phyloP scores from a whole-genome alignment of 495 filamentous ascomycete genomes.

The Xylaria nigripes region DNA sequence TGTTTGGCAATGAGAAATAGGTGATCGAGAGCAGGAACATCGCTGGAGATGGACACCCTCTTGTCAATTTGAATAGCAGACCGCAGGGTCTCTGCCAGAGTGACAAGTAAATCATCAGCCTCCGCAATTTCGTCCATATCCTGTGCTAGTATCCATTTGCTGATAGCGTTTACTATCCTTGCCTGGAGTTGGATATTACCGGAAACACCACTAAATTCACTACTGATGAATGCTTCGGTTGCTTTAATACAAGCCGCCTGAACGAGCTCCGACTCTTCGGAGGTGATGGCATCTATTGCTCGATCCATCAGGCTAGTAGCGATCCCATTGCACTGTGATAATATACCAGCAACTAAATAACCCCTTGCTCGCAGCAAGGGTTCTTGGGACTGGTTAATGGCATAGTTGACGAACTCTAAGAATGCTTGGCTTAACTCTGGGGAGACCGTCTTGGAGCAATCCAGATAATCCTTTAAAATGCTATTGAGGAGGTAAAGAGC shows the following conservation, averaged over 20 bases:
- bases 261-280: conserved; percentile 75
- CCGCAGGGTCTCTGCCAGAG: conserved; percentile 79
- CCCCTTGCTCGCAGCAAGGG: conserved; percentile 73
- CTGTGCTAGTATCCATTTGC: conserved; percentile 65
- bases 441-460: conserved; percentile 58
- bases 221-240: conserved; percentile 69
- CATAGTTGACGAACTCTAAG: conserved; percentile 67
- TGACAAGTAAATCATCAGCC: conserved; percentile 83
- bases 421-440: conserved; percentile 60
- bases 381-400: conserved; percentile 54
- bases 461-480: conserved; percentile 70
- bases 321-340: conserved; percentile 51
- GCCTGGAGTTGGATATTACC: conserved; percentile 55
- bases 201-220: conserved; percentile 24
- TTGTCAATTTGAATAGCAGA: conserved; percentile 73
- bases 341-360: conserved; percentile 69
- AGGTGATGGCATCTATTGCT: conserved; percentile 63
- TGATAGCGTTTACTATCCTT: conserved; percentile 66
- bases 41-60: conserved; percentile 56
- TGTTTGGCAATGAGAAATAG: conserved; percentile 84
- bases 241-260: conserved; percentile 87
- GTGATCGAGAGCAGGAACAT: conserved; percentile 64
- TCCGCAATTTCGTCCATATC: conserved; percentile 76
- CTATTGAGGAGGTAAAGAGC: conserved; percentile 74
- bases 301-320: conserved; percentile 54